Conservation (phyloP, 2,329 filamentous ascomycete species). For the Exophiala phaeomuriformis region DNA sequence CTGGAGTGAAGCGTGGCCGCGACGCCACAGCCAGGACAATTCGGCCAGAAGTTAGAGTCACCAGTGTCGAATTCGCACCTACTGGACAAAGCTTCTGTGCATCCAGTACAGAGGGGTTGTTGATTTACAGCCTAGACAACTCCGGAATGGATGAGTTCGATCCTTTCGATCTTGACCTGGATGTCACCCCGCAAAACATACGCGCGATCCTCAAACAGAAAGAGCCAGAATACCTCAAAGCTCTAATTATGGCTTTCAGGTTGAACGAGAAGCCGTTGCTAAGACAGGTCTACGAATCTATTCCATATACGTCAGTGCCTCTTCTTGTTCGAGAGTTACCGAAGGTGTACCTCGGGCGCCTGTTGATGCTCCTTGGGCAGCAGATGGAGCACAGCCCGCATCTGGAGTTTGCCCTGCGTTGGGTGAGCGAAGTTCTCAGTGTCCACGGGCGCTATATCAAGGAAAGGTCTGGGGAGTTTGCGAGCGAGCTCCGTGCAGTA, state of each 20-base stretch:
- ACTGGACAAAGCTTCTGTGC: conserved; percentile 88
- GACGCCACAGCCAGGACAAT: conserved; percentile 73
- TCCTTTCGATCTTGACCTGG: conserved; percentile 90
- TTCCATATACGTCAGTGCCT: conserved; percentile 65
- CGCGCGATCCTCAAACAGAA: conserved; percentile 66
- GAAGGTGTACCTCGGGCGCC: conserved; percentile 72
- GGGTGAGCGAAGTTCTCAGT: conserved; percentile 76
- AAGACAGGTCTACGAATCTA: conserved; percentile 74
- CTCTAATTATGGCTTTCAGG: conserved; percentile 93
- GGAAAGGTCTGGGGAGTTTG: conserved; percentile 69
- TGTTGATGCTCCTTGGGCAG: conserved; percentile 79
- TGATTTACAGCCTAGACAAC: conserved; percentile 87
- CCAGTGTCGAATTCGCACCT: conserved; percentile 77
- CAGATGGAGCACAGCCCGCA: conserved; percentile 87
- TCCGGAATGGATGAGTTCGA: conserved; percentile 67
- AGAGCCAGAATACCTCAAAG: conserved; percentile 78
- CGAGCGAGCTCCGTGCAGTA: conserved; percentile 75
- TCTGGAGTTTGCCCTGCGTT: conserved; percentile 87
- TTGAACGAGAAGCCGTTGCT: conserved; percentile 80
- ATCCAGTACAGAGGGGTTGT: conserved; percentile 83
- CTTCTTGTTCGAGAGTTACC: conserved; percentile 75
- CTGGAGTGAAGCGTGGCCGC: conserved; percentile 73
- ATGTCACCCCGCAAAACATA: conserved; percentile 81
- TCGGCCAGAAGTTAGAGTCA: conserved; percentile 75
- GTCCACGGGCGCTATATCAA: conserved; percentile 80